A percentile compares a stretch with the other conserved stretches of the same genome.
Evolutionary conservation across 257 asterid genomes (phyloP).

Genomic region (Lithospermum erythrorhizon): DNA sequence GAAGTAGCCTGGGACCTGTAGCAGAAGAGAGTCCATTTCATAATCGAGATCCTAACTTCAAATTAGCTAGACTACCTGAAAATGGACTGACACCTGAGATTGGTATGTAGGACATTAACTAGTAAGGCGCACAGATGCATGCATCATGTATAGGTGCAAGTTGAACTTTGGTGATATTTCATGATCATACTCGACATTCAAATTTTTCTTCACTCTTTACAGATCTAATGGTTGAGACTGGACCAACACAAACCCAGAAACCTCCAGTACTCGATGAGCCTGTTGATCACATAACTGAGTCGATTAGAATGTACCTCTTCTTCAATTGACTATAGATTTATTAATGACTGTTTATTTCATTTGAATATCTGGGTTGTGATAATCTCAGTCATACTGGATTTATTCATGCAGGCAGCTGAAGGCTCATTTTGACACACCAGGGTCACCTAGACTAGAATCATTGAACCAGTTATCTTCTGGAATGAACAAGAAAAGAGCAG

Average conservation of each 20-base stretch:
- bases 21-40: constrained; percentile 63
- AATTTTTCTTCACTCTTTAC: constrained; percentile 14
- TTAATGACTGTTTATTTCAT: background rate
- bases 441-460: constrained; percentile 51
- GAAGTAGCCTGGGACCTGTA: constrained; percentile 68
- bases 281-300: constrained; percentile 57
- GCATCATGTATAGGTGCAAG: background rate
- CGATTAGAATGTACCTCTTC: constrained; percentile 49
- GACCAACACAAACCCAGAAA: constrained; percentile 77
- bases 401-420: constrained; percentile 66
- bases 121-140: background rate
- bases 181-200: background rate
- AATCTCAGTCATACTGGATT: background rate
- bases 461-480: constrained; percentile 60
- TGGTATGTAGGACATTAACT: constrained; percentile 23
- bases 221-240: constrained; percentile 81
- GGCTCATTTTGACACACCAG: constrained; percentile 77
- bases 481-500: constrained; percentile 63
- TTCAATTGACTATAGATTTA: background rate
- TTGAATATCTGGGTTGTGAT: background rate
- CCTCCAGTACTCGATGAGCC: constrained; percentile 30
- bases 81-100: constrained; percentile 33
- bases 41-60: constrained; percentile 38
- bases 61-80: constrained; percentile 40
- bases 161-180: too few species aligned